Conservation (phyloP, 768 basidiomycete species). For the Suillus americanus region DNA sequence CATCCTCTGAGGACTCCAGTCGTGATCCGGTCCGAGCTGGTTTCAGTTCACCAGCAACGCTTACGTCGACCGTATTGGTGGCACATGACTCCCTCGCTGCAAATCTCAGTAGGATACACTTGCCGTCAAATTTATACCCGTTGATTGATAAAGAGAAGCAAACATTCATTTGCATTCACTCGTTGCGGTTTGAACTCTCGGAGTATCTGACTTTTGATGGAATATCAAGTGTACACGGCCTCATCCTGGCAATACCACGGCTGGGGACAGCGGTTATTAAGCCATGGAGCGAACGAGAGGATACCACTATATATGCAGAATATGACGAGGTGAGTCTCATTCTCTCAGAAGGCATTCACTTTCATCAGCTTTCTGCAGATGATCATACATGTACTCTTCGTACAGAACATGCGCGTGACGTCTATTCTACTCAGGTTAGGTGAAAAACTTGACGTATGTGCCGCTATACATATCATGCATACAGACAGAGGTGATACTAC, state of each 20-base stretch:
- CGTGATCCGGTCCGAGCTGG: background rate
- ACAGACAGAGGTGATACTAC: slow-evolving; percentile 58
- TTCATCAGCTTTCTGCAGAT: slow-evolving; percentile 44
- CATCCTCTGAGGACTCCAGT: background rate
- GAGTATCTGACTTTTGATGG: background rate
- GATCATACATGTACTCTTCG: slow-evolving; percentile 80
- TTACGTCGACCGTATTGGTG: background rate
- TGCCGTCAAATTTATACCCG: slow-evolving; percentile 49
- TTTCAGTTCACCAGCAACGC: background rate
- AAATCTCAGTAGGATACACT: slow-evolving; percentile 45
- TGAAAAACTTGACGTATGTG: slow-evolving; percentile 22
- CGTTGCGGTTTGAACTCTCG: background rate
- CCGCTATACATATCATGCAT: background rate
- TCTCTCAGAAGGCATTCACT: slow-evolving; percentile 2
- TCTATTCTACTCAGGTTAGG: slow-evolving; percentile 80
- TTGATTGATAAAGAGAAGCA: slow-evolving; percentile 62
- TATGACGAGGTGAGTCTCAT: slow-evolving; percentile 69
- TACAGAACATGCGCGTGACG: slow-evolving; percentile 70
- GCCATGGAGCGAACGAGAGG: slow-evolving; percentile 77
- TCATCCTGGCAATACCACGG: too few species aligned
- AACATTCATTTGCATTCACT: slow-evolving; percentile 17
- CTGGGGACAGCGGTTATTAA: too few species aligned
- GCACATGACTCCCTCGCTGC: slow-evolving; percentile 40
- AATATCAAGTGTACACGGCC: slow-evolving; percentile 45
- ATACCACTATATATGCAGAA: slow-evolving; percentile 47